Percentiles rank a stretch among this genome's conserved stretches.
Evolutionary conservation across 768 basidiomycete species (phyloP).

Genomic region (Amyloporia xantha): DNA sequence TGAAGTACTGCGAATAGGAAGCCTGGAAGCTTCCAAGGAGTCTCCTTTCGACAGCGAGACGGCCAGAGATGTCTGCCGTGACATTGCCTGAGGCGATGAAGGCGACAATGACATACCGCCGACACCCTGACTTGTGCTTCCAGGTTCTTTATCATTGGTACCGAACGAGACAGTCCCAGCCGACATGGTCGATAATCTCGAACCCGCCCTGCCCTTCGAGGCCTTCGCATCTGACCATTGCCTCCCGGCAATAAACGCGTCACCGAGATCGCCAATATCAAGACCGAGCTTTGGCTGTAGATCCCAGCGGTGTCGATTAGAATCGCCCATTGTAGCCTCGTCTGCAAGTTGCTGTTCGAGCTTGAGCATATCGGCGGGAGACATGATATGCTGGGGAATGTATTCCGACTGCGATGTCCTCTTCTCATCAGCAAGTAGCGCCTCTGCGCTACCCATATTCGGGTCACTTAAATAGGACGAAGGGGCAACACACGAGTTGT

Average conservation of each 20-base stretch:
- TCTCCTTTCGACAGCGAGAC: constrained; percentile 3
- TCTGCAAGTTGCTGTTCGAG: constrained; percentile 44
- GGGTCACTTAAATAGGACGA: constrained; percentile 42
- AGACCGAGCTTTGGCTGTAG: constrained; percentile 17
- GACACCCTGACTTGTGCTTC: background rate
- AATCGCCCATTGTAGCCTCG: constrained; percentile 18
- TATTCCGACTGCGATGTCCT: constrained; percentile 38
- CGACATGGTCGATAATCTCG: constrained; percentile 18
- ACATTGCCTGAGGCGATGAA: background rate
- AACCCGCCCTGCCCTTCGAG: constrained; percentile 11
- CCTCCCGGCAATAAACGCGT: constrained; percentile 10
- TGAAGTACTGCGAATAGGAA: constrained; percentile 11
- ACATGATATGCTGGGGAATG: constrained; percentile 59
- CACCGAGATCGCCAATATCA: constrained; percentile 17
- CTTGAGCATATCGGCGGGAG: constrained; percentile 56
- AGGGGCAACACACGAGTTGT: constrained; percentile 24
- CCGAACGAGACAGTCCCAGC: constrained; percentile 17
- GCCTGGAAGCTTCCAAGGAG: constrained; percentile 2
- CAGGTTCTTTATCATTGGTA: background rate
- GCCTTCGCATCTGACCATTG: background rate
- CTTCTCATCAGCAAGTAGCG: constrained; percentile 2
- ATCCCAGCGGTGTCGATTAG: constrained; percentile 9
- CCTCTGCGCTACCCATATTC: background rate
- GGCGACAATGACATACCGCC: constrained; percentile 5
- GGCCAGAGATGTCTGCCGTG: background rate